A percentile compares a stretch with the other conserved stretches of the same genome.
Evolutionary conservation across 2,329 filamentous ascomycete species (phyloP).

Genomic region (Arthrobotrys musiformis): DNA sequence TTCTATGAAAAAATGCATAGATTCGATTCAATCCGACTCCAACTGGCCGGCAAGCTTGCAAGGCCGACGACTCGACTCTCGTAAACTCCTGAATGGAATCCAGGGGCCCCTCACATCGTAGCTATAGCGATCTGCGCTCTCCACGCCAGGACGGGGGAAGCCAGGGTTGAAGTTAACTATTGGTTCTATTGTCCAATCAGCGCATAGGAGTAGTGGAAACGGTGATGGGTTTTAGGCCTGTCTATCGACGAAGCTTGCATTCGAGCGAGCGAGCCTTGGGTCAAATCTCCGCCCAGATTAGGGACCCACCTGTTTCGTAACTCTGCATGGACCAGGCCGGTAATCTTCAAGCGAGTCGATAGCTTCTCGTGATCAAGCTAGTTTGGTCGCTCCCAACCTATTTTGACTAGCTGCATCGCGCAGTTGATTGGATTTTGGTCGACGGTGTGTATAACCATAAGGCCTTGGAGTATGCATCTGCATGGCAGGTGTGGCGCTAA

Average conservation of each 20-base stretch:
- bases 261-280: constrained; percentile 29
- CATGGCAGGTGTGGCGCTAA: constrained; percentile 27
- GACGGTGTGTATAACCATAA: constrained; percentile 3
- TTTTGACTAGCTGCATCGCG: constrained; percentile 30
- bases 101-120: constrained; percentile 30
- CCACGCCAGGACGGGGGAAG: constrained; percentile 21
- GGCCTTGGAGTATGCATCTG: too few relatives aligned
- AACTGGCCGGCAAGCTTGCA: too few relatives aligned
- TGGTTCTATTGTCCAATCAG: constrained; percentile 39
- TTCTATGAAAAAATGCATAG: neutral
- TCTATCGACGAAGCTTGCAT: constrained; percentile 17
- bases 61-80: too few relatives aligned
- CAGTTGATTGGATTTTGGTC: constrained; percentile 33
- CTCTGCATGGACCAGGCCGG: constrained; percentile 15
- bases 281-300: constrained; percentile 45
- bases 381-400: constrained; percentile 23
- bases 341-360: constrained; percentile 19
- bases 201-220: constrained; percentile 33
- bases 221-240: constrained; percentile 20
- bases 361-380: constrained; percentile 30
- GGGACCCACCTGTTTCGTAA: constrained; percentile 44
- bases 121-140: constrained; percentile 39
- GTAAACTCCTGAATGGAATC: neutral
- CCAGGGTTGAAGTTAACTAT: constrained; percentile 29
- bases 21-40: neutral